Base-by-base conservation (phyloP, 2,329 filamentous ascomycete species). In the Purpureocillium takamizusanense region DNA sequence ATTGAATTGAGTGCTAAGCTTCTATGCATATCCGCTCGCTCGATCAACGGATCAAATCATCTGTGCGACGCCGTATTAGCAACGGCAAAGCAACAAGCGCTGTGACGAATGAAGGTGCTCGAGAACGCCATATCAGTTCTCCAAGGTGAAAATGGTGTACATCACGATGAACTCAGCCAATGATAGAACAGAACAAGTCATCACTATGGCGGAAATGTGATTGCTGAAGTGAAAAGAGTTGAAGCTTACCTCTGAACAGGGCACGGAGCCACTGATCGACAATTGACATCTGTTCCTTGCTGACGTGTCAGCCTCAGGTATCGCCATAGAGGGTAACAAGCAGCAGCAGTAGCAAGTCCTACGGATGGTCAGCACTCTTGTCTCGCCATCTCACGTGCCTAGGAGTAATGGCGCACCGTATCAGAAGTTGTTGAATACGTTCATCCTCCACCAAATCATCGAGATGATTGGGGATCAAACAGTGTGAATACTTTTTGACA, bases 91-190 rank as follows among this genome's bases (percentile, higher is more conserved):
- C 16, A 21, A 12, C 11, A 4, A 14, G 12, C n/a, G n/a, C 28
- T 30, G 11, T 13, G 28, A 6, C 11, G 6, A 30, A 30, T 5
- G 42, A 5, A 37, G 17, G 13, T 15, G 14, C 28, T 5, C 29
- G 38, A 39, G 32, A 40, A 44, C 45, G 47, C 48, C 48, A 53
- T 46, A 56, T 76, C 72, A 76, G 72, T 76, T 76, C 72, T 76
- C 72, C 72, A 76, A 76, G 72, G 71, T 76, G 72, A 74, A 68
- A 52, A 54, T 31, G 50, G 57, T 55, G 56, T 69, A 76, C 71
- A 57, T 74, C 72, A 76, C 53, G 63, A 63, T 67, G 61, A 69
- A 72, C 63, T 76, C 72, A 65, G 70, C 60, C 54, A 66, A 66
- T 63, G 59, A 65, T 62, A 59, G 58, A 62, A 17, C 61, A 61